Evolutionary conservation across 768 basidiomycete genomes (phyloP).

Genomic region (Trametes elegans): DNA sequence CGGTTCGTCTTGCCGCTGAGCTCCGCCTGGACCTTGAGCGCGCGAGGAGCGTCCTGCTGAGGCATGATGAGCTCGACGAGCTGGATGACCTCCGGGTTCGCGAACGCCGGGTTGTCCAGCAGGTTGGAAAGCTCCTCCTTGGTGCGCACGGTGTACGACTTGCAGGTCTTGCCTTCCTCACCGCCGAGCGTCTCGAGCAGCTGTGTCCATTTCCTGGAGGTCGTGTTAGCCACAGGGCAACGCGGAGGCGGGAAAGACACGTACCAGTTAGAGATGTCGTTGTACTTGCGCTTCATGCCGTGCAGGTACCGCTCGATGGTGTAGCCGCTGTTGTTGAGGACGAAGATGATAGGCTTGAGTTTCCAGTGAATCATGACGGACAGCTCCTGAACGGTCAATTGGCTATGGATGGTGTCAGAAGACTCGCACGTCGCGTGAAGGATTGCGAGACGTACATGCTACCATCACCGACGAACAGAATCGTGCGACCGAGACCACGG

Average conservation of each 20-base stretch:
- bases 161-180: constrained; percentile 44
- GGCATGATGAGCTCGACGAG: constrained; percentile 82
- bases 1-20: constrained; percentile 50
- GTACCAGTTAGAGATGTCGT: constrained; percentile 78
- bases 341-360: constrained; percentile 80
- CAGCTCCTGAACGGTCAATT: constrained; percentile 79
- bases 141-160: constrained; percentile 65
- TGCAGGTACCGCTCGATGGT: constrained; percentile 84
- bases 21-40: constrained; percentile 56
- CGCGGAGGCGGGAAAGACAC: constrained; percentile 9
- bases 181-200: constrained; percentile 63
- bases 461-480: constrained; percentile 86
- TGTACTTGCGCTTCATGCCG: constrained; percentile 71
- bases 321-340: constrained; percentile 81
- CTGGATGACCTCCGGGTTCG: constrained; percentile 63
- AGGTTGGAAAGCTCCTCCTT: constrained; percentile 67
- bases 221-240: not conserved
- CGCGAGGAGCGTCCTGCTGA: constrained; percentile 66
- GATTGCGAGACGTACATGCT: constrained; percentile 51
- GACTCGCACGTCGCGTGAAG: not conserved
- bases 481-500: constrained; percentile 56
- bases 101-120: constrained; percentile 62
- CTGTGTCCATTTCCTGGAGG: constrained; percentile 56
- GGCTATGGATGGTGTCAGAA: constrained; percentile 39
- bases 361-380: constrained; percentile 77